Evolutionary conservation across 306 rosid species (phyloP).

Genomic region (Abrus precatorius): DNA sequence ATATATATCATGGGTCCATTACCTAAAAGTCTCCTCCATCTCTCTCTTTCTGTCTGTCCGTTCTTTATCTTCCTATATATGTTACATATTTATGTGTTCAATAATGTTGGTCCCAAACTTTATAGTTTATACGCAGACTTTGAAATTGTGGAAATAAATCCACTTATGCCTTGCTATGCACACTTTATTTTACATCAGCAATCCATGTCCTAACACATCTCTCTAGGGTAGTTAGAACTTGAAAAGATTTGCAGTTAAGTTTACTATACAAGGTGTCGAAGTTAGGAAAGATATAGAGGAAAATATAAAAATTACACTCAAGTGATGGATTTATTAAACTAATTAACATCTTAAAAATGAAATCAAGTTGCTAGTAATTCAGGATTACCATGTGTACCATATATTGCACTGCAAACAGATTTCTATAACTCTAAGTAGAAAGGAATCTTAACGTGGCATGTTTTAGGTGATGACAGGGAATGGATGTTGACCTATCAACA

Average conservation of each 20-base stretch:
- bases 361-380: slow-evolving; percentile 24
- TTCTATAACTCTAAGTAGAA: slow-evolving; percentile 61
- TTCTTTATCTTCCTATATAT: slow-evolving; percentile 35
- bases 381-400: slow-evolving; percentile 35
- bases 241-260: slow-evolving; percentile 34
- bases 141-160: slow-evolving; percentile 34
- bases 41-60: slow-evolving; percentile 46
- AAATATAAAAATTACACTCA: slow-evolving; percentile 42
- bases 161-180: background rate
- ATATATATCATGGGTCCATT: slow-evolving; percentile 59
- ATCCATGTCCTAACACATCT: slow-evolving; percentile 14
- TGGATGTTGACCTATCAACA: slow-evolving; percentile 93
- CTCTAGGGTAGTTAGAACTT: slow-evolving; percentile 40
- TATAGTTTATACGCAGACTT: slow-evolving; percentile 18
- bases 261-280: slow-evolving; percentile 34
- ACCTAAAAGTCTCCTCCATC: slow-evolving; percentile 52
- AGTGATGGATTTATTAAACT: slow-evolving; percentile 39
- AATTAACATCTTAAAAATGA: slow-evolving; percentile 38
- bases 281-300: slow-evolving; percentile 23
- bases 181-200: slow-evolving; percentile 19
- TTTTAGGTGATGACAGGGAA: slow-evolving; percentile 91
- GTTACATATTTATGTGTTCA: slow-evolving; percentile 47
- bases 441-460: slow-evolving; percentile 78
- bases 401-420: slow-evolving; percentile 40
- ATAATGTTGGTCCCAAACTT: slow-evolving; percentile 56